Conservation (phyloP, 2,329 filamentous ascomycete genomes). For the Diaporthe helianthi region DNA sequence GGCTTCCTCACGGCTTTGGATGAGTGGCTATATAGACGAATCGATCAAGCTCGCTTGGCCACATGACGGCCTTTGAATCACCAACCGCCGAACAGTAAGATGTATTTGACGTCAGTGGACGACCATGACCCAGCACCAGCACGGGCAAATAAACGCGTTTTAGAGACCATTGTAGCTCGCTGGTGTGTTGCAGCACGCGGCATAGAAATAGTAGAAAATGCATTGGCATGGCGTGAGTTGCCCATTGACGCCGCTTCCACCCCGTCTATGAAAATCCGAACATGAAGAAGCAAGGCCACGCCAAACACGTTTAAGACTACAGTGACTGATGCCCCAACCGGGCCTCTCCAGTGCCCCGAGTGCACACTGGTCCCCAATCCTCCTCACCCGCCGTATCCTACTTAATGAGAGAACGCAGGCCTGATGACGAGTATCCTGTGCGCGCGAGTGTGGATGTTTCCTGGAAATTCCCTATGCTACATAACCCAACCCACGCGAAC, state of each 20-base stretch:
- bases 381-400: neutral
- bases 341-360: conserved; percentile 27
- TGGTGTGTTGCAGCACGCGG: neutral
- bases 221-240: conserved; percentile 36
- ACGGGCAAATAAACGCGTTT: too few species aligned
- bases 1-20: neutral
- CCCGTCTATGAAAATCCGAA: conserved; percentile 40
- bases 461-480: conserved; percentile 30
- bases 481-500: neutral
- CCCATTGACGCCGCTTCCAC: conserved; percentile 37
- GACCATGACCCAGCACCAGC: neutral
- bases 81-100: neutral
- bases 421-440: neutral
- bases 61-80: neutral
- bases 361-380: conserved; percentile 16
- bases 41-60: neutral
- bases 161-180: neutral
- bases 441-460: neutral
- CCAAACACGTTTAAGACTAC: conserved; percentile 22
- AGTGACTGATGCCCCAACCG: conserved; percentile 18
- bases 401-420: conserved; percentile 4
- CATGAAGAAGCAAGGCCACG: conserved; percentile 30
- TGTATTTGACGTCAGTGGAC: neutral
- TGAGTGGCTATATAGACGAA: conserved; percentile 17
- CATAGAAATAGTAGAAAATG: conserved; percentile 30